Base-by-base conservation (phyloP, 1,284 basidiomycete genomes). In the Marasmius sp. region DNA sequence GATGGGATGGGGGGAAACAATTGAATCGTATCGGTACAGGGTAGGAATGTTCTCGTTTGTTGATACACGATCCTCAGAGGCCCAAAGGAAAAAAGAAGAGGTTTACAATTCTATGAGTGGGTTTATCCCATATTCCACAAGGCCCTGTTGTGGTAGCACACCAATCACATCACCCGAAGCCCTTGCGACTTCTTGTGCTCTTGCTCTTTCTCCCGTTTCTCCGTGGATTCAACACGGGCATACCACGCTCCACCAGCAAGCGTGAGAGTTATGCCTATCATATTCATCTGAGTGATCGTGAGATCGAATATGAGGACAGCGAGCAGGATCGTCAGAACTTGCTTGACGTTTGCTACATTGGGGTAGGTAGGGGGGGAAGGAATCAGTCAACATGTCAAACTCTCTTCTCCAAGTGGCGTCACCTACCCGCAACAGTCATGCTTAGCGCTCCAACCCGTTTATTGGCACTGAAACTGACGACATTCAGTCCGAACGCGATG, bases 391-490 rank as follows among this genome's bases (percentile, higher is more conserved):
- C 27, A 61, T 52, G 68, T 60, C 18, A 12, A 50, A 47, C 14
- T 39, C 18, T 62, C 54, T n/a, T 43, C 14, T 33, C 18, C 51
- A 41, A 20, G 59, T 16, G 57, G 57, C 33, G 12, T 36, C 16
- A 74, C 85, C 62, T 62, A 93, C 92, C 91, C 59, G 93, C 92
- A 38, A 95, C 95, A 63, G 88, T 92, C 88, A 95, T 95, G 54
- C 89, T 90, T 63, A 95, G 72, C 12, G 93, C 88, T 2, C 94
- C 94, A 0, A 93, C 89, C 72, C 91, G 89, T 74, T 91, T 91
- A 77, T 97, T 97, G 27, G 95, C 92, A 50, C 92, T 93, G 71
- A 97, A 95, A 72, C 91, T 93, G 60, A 96, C 92, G 6, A 97
- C 88, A 70, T 98, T 97, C 50, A 97, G 80, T 6, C 87, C 91